phyloP scores from a whole-genome alignment of 345 rosid genomes.

The Gossypium australe region DNA sequence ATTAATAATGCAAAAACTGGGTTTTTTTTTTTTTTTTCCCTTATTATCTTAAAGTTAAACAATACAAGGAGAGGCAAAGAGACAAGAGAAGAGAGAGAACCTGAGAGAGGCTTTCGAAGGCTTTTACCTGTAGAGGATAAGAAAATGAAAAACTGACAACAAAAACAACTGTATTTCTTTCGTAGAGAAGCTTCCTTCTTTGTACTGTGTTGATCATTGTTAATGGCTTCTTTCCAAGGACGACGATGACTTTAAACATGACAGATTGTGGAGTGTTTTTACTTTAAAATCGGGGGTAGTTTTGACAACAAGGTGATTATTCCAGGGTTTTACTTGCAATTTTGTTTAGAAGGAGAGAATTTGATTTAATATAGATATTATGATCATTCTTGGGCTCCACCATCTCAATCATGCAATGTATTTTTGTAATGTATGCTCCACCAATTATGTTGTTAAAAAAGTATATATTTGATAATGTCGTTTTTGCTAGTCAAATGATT shows the following conservation, averaged over 20 bases:
- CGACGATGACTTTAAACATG: background rate
- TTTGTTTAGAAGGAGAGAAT: too few relatives aligned
- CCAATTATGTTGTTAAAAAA: background rate
- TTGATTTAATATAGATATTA: too few relatives aligned
- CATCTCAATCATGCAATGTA: background rate
- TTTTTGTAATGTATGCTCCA: background rate
- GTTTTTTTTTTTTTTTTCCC: background rate
- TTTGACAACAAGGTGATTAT: too few relatives aligned
- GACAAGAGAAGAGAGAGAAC: background rate
- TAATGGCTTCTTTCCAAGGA: background rate
- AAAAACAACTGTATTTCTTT: background rate
- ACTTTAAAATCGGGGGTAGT: too few relatives aligned
- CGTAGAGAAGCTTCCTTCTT: conserved; percentile 3
- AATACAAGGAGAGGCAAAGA: background rate
- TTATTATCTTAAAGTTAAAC: background rate
- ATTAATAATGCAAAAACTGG: background rate
- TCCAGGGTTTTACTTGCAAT: too few relatives aligned
- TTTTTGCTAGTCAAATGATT: background rate
- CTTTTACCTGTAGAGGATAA: background rate
- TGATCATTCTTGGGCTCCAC: background rate
- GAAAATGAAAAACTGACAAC: background rate
- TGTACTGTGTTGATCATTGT: background rate
- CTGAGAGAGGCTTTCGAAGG: background rate
- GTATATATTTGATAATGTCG: background rate
- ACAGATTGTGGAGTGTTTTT: background rate